Conservation (phyloP, 1,139 yeast genomes). For the Diutina mesorugosa region DNA sequence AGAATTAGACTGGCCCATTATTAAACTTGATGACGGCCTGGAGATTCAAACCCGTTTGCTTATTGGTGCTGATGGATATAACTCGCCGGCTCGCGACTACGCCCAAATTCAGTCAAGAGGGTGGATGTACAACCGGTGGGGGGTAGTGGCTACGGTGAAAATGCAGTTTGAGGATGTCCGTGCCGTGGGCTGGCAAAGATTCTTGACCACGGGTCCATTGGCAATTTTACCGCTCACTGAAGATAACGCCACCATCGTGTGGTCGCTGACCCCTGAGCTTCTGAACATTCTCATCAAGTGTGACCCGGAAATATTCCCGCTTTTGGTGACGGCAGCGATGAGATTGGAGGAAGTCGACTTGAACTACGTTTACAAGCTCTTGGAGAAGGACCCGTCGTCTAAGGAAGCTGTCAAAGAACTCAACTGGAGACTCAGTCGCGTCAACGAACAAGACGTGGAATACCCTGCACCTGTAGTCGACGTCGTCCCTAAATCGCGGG, state of each 20-base stretch:
- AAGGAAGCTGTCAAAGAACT: conserved; percentile 49
- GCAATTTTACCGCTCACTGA: conserved; percentile 85
- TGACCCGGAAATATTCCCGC: conserved; percentile 49
- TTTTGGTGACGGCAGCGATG: conserved; percentile 77
- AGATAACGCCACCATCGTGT: conserved; percentile 78
- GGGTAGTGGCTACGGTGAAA: conserved; percentile 80
- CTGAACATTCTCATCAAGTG: conserved; percentile 50
- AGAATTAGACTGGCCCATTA: conserved; percentile 60
- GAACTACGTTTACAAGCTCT: conserved; percentile 21
- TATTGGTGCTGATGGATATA: conserved; percentile 93
- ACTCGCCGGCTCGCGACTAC: conserved; percentile 80
- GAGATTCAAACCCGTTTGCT: conserved; percentile 55
- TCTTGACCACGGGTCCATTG: conserved; percentile 83
- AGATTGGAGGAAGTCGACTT: conserved; percentile 41
- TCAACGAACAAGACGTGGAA: conserved; percentile 30
- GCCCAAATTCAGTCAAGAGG: conserved; percentile 81
- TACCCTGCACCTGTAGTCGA: conserved; percentile 57
- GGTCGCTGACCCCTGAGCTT: conserved; percentile 79
- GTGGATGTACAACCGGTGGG: conserved; percentile 82
- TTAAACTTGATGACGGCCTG: conserved; percentile 57
- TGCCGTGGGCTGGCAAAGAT: conserved; percentile 84
- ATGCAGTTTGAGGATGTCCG: conserved; percentile 62
- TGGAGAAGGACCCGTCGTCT: conserved; percentile 25
- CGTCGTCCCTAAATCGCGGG: conserved; percentile 56
- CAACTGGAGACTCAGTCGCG: conserved; percentile 53